Base-by-base conservation (phyloP, 495 filamentous ascomycete genomes). In the Lindgomyces ingoldianus region DNA sequence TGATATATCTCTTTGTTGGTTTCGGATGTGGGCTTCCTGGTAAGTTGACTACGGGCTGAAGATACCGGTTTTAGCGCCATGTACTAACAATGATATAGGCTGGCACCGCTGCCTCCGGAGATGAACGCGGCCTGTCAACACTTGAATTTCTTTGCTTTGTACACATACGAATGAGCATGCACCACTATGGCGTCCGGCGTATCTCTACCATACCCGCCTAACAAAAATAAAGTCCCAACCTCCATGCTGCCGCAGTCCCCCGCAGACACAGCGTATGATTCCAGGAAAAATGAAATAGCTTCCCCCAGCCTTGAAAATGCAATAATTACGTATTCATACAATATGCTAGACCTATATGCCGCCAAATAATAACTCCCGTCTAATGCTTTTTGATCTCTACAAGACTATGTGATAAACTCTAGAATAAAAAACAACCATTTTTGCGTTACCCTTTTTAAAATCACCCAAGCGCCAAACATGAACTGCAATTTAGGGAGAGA, bases 1-100 rank as follows among this genome's bases (percentile, higher is more conserved):
- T 99, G 77, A 68, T 98, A 3, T 91, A 91, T 74, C 72, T 91
- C 18, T 85, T 90, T 66, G 81, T 91, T 12, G 88, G 88, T 0
- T 84, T 89, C 75, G 88, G 87, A 3, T 91, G 88, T 79, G 88
- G 88, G 16, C 70, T 91, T 53, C 88, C 88, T 53, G 85, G 77
- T 75, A 57, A 72, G 73, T 68, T 1, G 6, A 24, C n/a, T n/a
- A n/a, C n/a, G n/a, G n/a, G n/a, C n/a, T n/a, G n/a, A n/a, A n/a
- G n/a, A n/a, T n/a, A n/a, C n/a, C n/a, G n/a, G n/a, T n/a, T n/a
- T n/a, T n/a, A n/a, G n/a, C 8, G 22, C 24, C 9, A 55, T 19
- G n/a, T 55, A 22, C 51, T 55, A 55, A 55, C 19, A 12, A 8
- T 24, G 16, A 21, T 22, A 42, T 24, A 55, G 51, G 51, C 29